Percentiles rank a stretch among this genome's conserved stretches.
Evolutionary conservation across 495 filamentous ascomycete species (phyloP).

Genomic region (Cairneyella variabilis): DNA sequence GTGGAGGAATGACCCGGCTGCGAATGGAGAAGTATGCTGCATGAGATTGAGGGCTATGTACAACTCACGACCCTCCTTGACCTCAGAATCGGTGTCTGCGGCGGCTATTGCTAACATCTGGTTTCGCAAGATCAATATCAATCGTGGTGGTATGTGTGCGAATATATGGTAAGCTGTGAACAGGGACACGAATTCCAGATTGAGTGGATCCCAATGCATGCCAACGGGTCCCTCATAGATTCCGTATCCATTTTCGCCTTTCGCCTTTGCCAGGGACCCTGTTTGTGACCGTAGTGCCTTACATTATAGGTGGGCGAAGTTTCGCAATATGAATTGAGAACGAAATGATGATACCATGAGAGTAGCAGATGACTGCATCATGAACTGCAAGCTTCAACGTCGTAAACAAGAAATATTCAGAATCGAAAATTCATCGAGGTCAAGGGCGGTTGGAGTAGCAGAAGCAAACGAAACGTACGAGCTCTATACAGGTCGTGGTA

Average conservation of each 20-base stretch:
- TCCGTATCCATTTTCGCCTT: conserved; percentile 1
- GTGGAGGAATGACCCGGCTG: not conserved
- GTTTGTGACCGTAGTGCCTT: too few relatives aligned
- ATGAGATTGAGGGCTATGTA: not conserved
- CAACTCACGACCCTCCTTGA: not conserved
- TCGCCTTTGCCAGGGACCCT: too few relatives aligned
- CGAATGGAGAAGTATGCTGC: not conserved
- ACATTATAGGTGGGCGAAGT: too few relatives aligned
- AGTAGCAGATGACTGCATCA: too few relatives aligned
- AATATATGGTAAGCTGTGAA: not conserved
- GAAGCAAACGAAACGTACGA: too few relatives aligned
- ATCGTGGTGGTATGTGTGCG: not conserved
- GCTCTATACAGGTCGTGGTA: too few relatives aligned
- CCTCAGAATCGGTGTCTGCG: not conserved
- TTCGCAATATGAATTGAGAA: too few relatives aligned
- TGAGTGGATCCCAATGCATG: not conserved
- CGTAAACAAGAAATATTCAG: too few relatives aligned
- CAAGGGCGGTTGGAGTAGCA: too few relatives aligned
- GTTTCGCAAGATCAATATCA: not conserved
- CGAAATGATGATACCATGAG: too few relatives aligned
- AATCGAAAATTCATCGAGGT: too few relatives aligned
- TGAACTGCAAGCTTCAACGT: too few relatives aligned
- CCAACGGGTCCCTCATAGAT: not conserved
- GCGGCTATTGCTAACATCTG: not conserved
- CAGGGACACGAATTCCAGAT: not conserved